Evolutionary conservation across 2,329 filamentous ascomycete genomes (phyloP).

Genomic region (Leptographium radiaticola): DNA sequence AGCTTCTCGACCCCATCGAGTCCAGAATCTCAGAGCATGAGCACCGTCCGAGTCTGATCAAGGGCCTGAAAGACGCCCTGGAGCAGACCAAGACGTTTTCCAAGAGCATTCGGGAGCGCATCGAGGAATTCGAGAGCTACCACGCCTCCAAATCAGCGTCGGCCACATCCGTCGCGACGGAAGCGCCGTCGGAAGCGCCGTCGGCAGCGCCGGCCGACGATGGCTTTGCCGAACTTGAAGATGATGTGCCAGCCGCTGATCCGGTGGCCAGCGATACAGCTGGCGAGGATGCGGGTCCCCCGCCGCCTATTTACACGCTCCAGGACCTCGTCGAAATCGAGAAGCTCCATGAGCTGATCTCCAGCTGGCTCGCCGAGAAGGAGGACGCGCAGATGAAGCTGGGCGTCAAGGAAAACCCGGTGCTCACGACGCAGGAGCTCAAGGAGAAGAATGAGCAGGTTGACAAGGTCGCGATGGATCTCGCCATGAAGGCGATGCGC

Average conservation of each 20-base stretch:
- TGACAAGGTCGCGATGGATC: conserved; percentile 54
- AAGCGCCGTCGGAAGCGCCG: conserved; percentile 25
- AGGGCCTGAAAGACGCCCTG: conserved; percentile 55
- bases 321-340: conserved; percentile 59
- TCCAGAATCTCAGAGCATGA: conserved; percentile 59
- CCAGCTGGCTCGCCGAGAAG: conserved; percentile 64
- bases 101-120: conserved; percentile 54
- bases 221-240: conserved; percentile 66
- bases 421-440: conserved; percentile 60
- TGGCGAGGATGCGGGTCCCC: conserved; percentile 35
- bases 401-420: conserved; percentile 56
- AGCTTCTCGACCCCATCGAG: conserved; percentile 65
- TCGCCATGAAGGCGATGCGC: conserved; percentile 56
- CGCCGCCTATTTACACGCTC: conserved; percentile 55
- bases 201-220: conserved; percentile 29
- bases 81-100: conserved; percentile 59
- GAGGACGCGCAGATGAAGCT: conserved; percentile 59
- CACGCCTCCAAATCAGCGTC: conserved; percentile 39
- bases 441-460: conserved; percentile 56
- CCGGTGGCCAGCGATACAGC: conserved; percentile 22
- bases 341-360: conserved; percentile 46
- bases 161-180: conserved; percentile 24
- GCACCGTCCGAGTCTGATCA: conserved; percentile 57
- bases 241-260: conserved; percentile 35
- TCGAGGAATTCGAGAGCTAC: conserved; percentile 53